Percentiles rank a stretch among this genome's conserved stretches.
Conservation (phyloP, 768 basidiomycete genomes). For the Paxillus ammoniavirescens region DNA sequence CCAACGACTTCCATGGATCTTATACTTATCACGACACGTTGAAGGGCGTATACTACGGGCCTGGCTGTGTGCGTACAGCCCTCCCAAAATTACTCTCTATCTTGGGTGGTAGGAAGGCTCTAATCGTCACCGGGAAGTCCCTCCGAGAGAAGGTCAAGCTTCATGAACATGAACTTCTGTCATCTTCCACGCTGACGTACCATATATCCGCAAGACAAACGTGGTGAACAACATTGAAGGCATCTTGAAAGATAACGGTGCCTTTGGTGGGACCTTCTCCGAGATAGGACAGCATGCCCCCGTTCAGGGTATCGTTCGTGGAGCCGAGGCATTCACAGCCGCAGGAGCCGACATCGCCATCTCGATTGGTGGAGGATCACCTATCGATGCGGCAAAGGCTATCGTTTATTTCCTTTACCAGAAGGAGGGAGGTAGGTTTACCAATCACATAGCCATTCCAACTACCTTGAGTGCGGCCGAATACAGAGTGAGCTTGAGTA, state of each 20-base stretch:
- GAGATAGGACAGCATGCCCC: slow-evolving; percentile 76
- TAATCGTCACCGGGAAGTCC: slow-evolving; percentile 72
- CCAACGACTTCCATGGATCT: slow-evolving; percentile 40
- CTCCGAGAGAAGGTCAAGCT: slow-evolving; percentile 55
- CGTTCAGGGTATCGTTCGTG: slow-evolving; percentile 60
- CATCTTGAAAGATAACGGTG: slow-evolving; percentile 53
- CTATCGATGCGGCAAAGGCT: slow-evolving; percentile 75
- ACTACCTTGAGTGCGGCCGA: slow-evolving; percentile 82
- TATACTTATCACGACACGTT: slow-evolving; percentile 70
- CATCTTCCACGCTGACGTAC: slow-evolving; percentile 10
- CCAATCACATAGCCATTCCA: slow-evolving; percentile 74
- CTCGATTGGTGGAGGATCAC: slow-evolving; percentile 77
- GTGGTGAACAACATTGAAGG: slow-evolving; percentile 25
- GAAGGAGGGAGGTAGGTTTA: slow-evolving; percentile 48
- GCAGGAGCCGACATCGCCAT: slow-evolving; percentile 66
- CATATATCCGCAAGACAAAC: slow-evolving; percentile 18
- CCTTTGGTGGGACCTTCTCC: slow-evolving; percentile 67
- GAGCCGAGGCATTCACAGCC: slow-evolving; percentile 53
- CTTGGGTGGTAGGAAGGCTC: slow-evolving; percentile 58
- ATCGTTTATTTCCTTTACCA: slow-evolving; percentile 64
- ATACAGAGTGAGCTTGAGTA: slow-evolving; percentile 48
- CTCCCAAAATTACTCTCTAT: slow-evolving; percentile 58
- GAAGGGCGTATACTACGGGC: slow-evolving; percentile 70
- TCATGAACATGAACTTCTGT: not conserved
- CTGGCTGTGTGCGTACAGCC: slow-evolving; percentile 59